phyloP scores from a whole-genome alignment of 305 asterid species.

The Fraxinus latifolia region DNA sequence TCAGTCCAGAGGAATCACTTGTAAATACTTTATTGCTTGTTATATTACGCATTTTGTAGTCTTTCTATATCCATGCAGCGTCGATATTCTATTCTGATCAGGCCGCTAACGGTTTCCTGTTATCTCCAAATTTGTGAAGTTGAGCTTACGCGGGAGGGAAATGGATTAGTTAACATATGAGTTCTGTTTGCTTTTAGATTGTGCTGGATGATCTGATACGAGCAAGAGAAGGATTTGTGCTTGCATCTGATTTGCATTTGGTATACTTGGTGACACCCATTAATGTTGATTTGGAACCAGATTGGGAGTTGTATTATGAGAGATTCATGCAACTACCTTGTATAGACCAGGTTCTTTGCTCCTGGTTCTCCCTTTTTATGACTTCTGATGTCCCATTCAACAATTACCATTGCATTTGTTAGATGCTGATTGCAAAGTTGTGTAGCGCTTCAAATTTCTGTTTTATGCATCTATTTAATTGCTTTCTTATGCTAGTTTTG shows the following conservation, averaged over 20 bases:
- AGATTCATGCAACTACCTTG: constrained; percentile 88
- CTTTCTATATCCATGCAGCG: constrained; percentile 17
- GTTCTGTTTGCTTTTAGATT: constrained; percentile 49
- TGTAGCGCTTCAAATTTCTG: constrained; percentile 4
- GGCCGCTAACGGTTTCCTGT: not conserved
- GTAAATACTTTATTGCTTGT: constrained; percentile 43
- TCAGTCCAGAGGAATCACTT: constrained; percentile 95
- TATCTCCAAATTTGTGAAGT: constrained; percentile 23
- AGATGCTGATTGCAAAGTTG: constrained; percentile 10
- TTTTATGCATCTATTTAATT: constrained; percentile 9
- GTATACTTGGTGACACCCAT: constrained; percentile 96
- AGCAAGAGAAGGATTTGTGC: constrained; percentile 98
- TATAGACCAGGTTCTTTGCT: constrained; percentile 72
- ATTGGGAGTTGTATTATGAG: constrained; percentile 93
- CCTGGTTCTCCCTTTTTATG: constrained; percentile 7
- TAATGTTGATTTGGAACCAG: constrained; percentile 95
- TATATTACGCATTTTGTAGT: constrained; percentile 5
- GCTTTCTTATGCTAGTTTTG: not conserved
- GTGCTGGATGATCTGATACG: constrained; percentile 94
- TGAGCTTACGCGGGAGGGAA: not conserved
- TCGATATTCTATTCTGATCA: constrained; percentile 16
- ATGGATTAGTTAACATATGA: constrained; percentile 17
- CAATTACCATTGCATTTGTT: constrained; percentile 14
- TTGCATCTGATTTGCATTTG: constrained; percentile 97
- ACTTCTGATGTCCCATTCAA: constrained; percentile 5